Evolutionary conservation across 2,329 filamentous ascomycete species (phyloP).

Genomic region (Pyricularia sp.): DNA sequence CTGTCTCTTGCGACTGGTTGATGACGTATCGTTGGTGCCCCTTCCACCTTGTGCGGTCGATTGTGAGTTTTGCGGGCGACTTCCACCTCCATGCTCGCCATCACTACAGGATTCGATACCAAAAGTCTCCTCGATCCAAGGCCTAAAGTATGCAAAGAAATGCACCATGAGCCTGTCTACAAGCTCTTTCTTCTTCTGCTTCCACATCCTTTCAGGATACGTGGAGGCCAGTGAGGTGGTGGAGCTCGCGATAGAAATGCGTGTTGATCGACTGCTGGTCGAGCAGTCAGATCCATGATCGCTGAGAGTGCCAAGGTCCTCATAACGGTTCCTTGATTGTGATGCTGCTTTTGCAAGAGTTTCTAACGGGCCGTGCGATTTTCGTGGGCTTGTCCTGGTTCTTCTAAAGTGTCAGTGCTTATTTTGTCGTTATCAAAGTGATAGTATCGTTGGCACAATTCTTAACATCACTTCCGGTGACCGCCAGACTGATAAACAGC

Average conservation of each 20-base stretch:
- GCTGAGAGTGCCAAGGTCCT: neutral
- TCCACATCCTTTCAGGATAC: neutral
- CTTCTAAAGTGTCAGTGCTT: neutral
- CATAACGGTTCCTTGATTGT: neutral
- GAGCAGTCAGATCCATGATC: neutral
- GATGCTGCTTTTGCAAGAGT: neutral
- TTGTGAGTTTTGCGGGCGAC: neutral
- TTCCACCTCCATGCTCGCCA: neutral
- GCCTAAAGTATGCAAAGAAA: slow-evolving; percentile 10
- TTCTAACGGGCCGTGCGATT: neutral
- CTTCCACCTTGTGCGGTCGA: neutral
- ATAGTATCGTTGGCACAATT: neutral
- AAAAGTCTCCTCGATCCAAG: slow-evolving; percentile 13
- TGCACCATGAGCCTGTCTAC: slow-evolving; percentile 16
- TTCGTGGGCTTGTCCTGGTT: neutral
- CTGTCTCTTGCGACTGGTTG: neutral
- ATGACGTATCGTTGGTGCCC: neutral
- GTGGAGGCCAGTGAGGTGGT: neutral
- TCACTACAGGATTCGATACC: slow-evolving; percentile 5
- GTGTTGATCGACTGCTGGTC: neutral
- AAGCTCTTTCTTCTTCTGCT: slow-evolving; percentile 14
- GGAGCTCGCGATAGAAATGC: neutral
- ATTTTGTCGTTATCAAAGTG: neutral
- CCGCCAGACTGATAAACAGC: no score
- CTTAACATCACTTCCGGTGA: neutral